These are phyloP conservation scores for Teunomyces barrocoloradensis DNA, from an alignment of 805 yeast genomes.

Conservation along the genomic window DNA sequence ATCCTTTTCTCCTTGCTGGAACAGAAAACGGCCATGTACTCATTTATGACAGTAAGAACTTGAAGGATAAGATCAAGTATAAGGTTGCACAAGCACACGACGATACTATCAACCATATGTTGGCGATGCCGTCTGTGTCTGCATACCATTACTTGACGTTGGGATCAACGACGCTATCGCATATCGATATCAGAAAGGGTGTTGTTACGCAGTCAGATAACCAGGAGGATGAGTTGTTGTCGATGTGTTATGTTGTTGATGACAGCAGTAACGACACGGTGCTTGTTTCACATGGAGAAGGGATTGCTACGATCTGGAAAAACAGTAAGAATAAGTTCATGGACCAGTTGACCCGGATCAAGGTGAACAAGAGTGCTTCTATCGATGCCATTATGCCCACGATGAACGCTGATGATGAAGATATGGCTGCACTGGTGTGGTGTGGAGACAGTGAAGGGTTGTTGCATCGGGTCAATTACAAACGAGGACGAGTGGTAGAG, in stretches of 20 bases:
- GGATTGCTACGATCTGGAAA: slow-evolving; percentile 84
- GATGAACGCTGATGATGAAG: slow-evolving; percentile 50
- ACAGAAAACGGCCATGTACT: slow-evolving; percentile 67
- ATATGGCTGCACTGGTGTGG: slow-evolving; percentile 54
- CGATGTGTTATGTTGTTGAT: slow-evolving; percentile 64
- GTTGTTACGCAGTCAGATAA: slow-evolving; percentile 69
- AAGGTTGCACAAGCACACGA: slow-evolving; percentile 60
- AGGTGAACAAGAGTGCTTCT: slow-evolving; percentile 64
- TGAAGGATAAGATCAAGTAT: slow-evolving; percentile 45
- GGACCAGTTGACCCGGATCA: slow-evolving; percentile 80
- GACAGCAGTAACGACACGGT: slow-evolving; percentile 57
- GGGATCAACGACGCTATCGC: slow-evolving; percentile 79
- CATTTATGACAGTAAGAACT: slow-evolving; percentile 58
- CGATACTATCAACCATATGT: slow-evolving; percentile 73
- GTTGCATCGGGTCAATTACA: slow-evolving; percentile 64
- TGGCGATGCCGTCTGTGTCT: slow-evolving; percentile 66
- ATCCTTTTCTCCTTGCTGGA: slow-evolving; percentile 54
- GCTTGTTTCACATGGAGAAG: slow-evolving; percentile 88
- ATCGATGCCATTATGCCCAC: slow-evolving; percentile 67
- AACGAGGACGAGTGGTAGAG: slow-evolving; percentile 61
- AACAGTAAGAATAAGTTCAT: slow-evolving; percentile 61
- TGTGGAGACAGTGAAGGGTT: slow-evolving; percentile 79
- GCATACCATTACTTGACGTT: slow-evolving; percentile 75
- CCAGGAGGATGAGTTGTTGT: slow-evolving; percentile 89
- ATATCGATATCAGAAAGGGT: slow-evolving; percentile 76